Evolutionary conservation across 805 yeast genomes (phyloP).

Genomic region (Starmerella bombicola): DNA sequence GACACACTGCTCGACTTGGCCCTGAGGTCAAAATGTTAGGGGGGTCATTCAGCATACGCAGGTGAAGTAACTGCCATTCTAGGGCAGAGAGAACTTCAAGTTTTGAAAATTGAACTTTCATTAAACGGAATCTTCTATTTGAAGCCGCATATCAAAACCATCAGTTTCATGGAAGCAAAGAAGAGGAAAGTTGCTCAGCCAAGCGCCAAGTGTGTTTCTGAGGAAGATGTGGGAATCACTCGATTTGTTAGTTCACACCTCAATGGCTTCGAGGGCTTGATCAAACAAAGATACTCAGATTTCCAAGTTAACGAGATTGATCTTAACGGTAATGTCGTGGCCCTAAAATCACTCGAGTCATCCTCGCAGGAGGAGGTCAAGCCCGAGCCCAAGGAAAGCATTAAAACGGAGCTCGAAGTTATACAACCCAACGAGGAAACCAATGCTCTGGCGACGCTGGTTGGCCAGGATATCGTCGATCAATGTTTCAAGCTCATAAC

Average conservation of each 20-base stretch:
- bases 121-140: too few species aligned
- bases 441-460: slow-evolving; percentile 36
- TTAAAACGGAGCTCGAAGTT: slow-evolving; percentile 10
- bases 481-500: slow-evolving; percentile 43
- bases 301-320: slow-evolving; percentile 86
- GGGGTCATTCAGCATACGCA: too few species aligned
- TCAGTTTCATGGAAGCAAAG: slow-evolving; percentile 7
- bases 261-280: slow-evolving; percentile 60
- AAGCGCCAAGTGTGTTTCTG: slow-evolving; percentile 37
- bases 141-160: too few species aligned
- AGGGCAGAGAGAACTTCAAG: too few species aligned
- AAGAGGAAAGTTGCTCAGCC: slow-evolving; percentile 3
- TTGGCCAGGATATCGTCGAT: slow-evolving; percentile 51
- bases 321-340: slow-evolving; percentile 54
- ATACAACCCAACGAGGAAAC: slow-evolving; percentile 31
- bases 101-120: too few species aligned
- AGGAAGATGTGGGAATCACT: slow-evolving; percentile 78
- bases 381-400: slow-evolving; percentile 5
- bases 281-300: slow-evolving; percentile 86
- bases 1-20: too few species aligned
- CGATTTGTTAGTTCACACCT: slow-evolving; percentile 43
- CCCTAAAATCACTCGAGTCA: slow-evolving; percentile 38
- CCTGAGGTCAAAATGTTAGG: too few species aligned
- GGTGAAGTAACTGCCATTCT: too few species aligned
- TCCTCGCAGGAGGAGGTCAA: slow-evolving; percentile 1